Conservation (phyloP, 2,329 filamentous ascomycete genomes). For the Emmonsia crescens region DNA sequence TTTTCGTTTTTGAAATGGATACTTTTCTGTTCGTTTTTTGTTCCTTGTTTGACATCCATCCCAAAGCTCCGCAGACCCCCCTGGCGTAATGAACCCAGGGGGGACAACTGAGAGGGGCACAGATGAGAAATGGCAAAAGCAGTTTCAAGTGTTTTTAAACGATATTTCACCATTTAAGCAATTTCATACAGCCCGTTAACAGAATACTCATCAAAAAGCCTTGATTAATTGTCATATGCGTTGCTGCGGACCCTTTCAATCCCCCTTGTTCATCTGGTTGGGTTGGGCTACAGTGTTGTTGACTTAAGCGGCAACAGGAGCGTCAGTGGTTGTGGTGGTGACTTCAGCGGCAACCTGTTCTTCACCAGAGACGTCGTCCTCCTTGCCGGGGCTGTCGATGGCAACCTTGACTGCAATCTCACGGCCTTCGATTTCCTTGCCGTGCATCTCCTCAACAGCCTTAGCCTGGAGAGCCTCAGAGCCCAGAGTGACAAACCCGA, state of each 20-base stretch:
- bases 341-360: conserved; percentile 34
- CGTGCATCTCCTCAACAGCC: conserved; percentile 97
- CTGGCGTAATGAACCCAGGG: not conserved
- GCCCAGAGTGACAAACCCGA: conserved; percentile 92
- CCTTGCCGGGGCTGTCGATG: conserved; percentile 98
- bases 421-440: conserved; percentile 96
- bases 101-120: not conserved
- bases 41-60: not conserved
- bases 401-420: conserved; percentile 99
- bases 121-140: conserved; percentile 9
- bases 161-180: conserved; percentile 7
- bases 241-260: not conserved
- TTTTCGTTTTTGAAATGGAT: not conserved
- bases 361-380: conserved; percentile 58
- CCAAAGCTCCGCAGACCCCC: not conserved
- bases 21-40: not conserved
- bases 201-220: conserved; percentile 2
- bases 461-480: conserved; percentile 96
- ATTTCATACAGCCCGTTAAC: conserved; percentile 2
- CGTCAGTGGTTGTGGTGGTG: conserved; percentile 16
- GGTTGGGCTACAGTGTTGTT: conserved; percentile 8
- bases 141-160: conserved; percentile 1
- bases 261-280: not conserved
- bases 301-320: conserved; percentile 19
- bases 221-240: not conserved